Evolutionary conservation across 441 rosid genomes (phyloP).

Genomic region (Erysimum cheiri): DNA sequence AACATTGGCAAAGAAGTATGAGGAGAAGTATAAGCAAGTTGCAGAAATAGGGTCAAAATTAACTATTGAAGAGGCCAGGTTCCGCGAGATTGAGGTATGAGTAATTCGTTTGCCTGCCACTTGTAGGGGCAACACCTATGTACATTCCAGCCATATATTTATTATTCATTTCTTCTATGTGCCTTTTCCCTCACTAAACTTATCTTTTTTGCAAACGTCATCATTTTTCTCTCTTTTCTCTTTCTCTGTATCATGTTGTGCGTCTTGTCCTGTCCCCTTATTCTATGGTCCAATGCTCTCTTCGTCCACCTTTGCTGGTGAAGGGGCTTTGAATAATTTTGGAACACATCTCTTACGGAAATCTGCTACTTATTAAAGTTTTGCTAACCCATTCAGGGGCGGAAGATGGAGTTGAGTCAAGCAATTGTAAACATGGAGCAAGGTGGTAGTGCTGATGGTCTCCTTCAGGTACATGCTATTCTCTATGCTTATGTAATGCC

Average conservation of each 20-base stretch:
- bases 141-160: conserved; percentile 7
- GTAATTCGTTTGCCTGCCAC: conserved; percentile 28
- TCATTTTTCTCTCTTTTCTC: conserved; percentile 15
- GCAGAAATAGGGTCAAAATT: conserved; percentile 94
- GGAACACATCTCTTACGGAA: conserved; percentile 4
- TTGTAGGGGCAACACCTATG: conserved; percentile 19
- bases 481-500: conserved; percentile 28
- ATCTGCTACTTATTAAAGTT: conserved; percentile 30
- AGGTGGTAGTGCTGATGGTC: conserved; percentile 97
- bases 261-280: conserved; percentile 16
- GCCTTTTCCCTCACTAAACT: neutral
- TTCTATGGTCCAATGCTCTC: conserved; percentile 16
- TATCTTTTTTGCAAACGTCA: conserved; percentile 17
- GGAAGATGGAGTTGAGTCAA: conserved; percentile 85
- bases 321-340: conserved; percentile 3
- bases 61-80: conserved; percentile 92
- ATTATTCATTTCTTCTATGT: conserved; percentile 4
- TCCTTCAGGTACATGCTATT: conserved; percentile 77
- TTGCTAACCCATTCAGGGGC: conserved; percentile 59
- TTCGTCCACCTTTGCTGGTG: conserved; percentile 22
- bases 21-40: conserved; percentile 97
- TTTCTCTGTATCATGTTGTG: conserved; percentile 19
- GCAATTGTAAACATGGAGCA: conserved; percentile 90
- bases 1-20: conserved; percentile 85
- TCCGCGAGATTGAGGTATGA: conserved; percentile 88